phyloP scores from a whole-genome alignment of 164 flowering plant species.

The Euptelea pleiosperma region DNA sequence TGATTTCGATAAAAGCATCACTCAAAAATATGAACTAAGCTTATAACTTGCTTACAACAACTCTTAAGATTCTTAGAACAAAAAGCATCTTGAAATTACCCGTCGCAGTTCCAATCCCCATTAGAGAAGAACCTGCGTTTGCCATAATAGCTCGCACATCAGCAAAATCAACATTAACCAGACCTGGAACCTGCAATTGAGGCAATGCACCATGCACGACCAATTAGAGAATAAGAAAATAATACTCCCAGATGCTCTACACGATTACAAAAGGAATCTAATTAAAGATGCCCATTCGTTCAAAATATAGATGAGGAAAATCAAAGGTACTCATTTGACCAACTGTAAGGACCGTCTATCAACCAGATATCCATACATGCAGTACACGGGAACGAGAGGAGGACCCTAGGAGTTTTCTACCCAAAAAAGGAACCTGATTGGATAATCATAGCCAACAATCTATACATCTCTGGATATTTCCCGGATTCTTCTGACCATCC shows the following conservation, averaged over 20 bases:
- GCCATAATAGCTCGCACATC: slow-evolving; percentile 82
- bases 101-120: slow-evolving; percentile 80
- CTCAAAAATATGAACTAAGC: not conserved
- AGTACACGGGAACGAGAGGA: too few relatives aligned
- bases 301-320: not conserved
- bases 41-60: not conserved
- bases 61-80: not conserved
- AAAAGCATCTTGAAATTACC: slow-evolving; percentile 29
- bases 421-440: too few relatives aligned
- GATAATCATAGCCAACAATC: too few relatives aligned
- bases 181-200: slow-evolving; percentile 53
- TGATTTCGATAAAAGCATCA: too few relatives aligned
- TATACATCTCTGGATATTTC: too few relatives aligned
- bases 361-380: too few relatives aligned
- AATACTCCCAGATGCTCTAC: not conserved
- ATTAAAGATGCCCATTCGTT: not conserved
- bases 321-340: too few relatives aligned
- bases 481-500: too few relatives aligned
- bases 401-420: too few relatives aligned
- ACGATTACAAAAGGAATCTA: not conserved
- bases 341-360: too few relatives aligned
- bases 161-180: slow-evolving; percentile 79
- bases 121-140: slow-evolving; percentile 68
- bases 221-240: not conserved
- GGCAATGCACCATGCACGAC: not conserved